A percentile compares a stretch with the other conserved stretches of the same genome.
Conservation (phyloP, 345 rosid genomes). For the Leavenworthia alabamica region DNA sequence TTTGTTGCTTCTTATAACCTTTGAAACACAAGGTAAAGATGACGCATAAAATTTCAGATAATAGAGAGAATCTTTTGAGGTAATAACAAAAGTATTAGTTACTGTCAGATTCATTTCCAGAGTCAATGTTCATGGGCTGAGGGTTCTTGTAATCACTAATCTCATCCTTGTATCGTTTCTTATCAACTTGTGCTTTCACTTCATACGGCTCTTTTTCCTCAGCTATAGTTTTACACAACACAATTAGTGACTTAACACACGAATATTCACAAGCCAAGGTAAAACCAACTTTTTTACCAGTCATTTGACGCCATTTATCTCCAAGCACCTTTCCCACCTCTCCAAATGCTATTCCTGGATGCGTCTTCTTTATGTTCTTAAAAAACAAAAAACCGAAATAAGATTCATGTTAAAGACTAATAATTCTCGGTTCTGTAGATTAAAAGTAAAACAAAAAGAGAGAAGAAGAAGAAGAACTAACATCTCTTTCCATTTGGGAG, state of each 20-base stretch:
- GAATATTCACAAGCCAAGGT: not conserved
- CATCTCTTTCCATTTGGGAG: too few relatives aligned
- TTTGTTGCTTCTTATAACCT: not conserved
- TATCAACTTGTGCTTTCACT: constrained; percentile 70
- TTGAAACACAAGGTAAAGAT: not conserved
- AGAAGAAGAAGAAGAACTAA: too few relatives aligned
- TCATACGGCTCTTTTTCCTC: constrained; percentile 83
- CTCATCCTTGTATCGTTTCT: constrained; percentile 65
- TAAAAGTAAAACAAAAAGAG: too few relatives aligned
- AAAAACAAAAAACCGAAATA: too few relatives aligned
- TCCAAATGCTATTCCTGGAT: constrained; percentile 69
- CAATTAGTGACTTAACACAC: not conserved
- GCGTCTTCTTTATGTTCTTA: constrained; percentile 68
- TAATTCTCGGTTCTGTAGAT: too few relatives aligned
- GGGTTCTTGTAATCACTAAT: constrained; percentile 65
- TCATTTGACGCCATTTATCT: constrained; percentile 74
- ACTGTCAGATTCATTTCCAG: constrained; percentile 44
- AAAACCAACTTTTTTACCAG: constrained; percentile 38
- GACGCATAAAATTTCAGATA: not conserved
- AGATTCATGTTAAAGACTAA: too few relatives aligned
- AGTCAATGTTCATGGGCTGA: constrained; percentile 59
- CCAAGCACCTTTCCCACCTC: constrained; percentile 61
- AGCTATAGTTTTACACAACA: constrained; percentile 26
- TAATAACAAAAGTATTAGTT: not conserved
- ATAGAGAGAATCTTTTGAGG: not conserved